Evolutionary conservation across 2,329 filamentous ascomycete species (phyloP), one percentile per base, ranked within the genome.

Genomic region (Aspergillus ochraceus): DNA sequence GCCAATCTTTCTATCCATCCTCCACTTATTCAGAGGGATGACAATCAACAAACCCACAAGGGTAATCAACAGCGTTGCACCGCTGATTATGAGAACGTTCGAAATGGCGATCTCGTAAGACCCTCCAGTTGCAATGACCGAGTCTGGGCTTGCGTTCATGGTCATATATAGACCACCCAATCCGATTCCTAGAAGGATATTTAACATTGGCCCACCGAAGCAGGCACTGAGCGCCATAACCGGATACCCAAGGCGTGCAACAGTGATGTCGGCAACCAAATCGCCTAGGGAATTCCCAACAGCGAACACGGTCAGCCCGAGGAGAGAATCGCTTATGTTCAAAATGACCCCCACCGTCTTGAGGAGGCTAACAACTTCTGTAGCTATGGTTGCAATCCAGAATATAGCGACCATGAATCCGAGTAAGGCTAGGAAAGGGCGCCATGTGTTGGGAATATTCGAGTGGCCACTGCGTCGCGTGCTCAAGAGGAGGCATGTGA

Each of bases 181-280:
- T n/a, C 95, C 95, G 55, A 99, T 93, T 0, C 95, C 95, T 4
- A 99, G 85, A 0, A 99, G 80, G 63, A 99, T 99, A 69, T 99
- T 99, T 46, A 99, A 85, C 92, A 99, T 94, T 0, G 95, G 95
- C 0, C 95, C 96, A n/a, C 95, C 95, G 73, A 99, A 97, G 73
- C 95, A 99, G 4, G 95, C 95, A 36, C 91, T 93, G 46, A 90
- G 79, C 0, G 95, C 95, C 95, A 99, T 99, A 63, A 99, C 92
- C 0, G 95, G 95, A 76, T 93, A 97, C 2, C 95, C 95, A 2
- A 99, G 86, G 36, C 91, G 87, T 4, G 95, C 95, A 42, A 99
- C 90, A 0, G 95, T 99, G 56, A 98, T 90, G 73, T 99, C 90
- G 17, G 95, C 94, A 10, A 99, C 92, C 17, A 99, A 82, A 70